A percentile compares a stretch with the other conserved stretches of the same genome.
Evolutionary conservation across 257 asterid genomes (phyloP).

Genomic region (Lantana camara): DNA sequence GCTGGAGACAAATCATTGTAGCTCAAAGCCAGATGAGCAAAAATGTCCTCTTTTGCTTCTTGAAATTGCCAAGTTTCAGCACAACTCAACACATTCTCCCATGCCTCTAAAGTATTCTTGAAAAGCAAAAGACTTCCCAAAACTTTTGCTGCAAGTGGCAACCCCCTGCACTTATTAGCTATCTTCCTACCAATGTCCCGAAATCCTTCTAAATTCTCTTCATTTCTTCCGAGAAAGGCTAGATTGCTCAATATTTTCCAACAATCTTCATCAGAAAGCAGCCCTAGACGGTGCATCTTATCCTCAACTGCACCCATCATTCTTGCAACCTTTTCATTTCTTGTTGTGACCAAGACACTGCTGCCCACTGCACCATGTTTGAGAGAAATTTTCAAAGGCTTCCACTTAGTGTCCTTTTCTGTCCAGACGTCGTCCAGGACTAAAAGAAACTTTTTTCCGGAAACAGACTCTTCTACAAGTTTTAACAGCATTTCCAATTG

Average conservation of each 20-base stretch:
- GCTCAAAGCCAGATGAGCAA: too few relatives aligned
- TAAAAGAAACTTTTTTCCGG: neutral
- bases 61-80: too few relatives aligned
- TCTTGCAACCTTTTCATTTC: neutral
- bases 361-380: neutral
- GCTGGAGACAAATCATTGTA: constrained; percentile 29
- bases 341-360: neutral
- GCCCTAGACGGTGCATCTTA: neutral
- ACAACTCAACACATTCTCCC: constrained; percentile 6
- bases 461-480: neutral
- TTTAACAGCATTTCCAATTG: neutral
- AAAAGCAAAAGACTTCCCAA: constrained; percentile 16
- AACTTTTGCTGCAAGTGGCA: constrained; percentile 20
- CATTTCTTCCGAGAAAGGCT: neutral
- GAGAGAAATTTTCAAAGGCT: neutral
- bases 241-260: neutral
- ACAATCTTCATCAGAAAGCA: neutral
- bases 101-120: neutral
- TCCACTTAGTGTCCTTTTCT: neutral
- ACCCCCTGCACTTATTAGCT: constrained; percentile 18
- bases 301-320: neutral
- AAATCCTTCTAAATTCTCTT: neutral
- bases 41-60: too few relatives aligned
- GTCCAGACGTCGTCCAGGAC: constrained; percentile 15
- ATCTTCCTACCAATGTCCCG: constrained; percentile 1